phyloP scores from a whole-genome alignment of 2,329 filamentous ascomycete genomes.

The Immersiporthe knoxdaviesiana region DNA sequence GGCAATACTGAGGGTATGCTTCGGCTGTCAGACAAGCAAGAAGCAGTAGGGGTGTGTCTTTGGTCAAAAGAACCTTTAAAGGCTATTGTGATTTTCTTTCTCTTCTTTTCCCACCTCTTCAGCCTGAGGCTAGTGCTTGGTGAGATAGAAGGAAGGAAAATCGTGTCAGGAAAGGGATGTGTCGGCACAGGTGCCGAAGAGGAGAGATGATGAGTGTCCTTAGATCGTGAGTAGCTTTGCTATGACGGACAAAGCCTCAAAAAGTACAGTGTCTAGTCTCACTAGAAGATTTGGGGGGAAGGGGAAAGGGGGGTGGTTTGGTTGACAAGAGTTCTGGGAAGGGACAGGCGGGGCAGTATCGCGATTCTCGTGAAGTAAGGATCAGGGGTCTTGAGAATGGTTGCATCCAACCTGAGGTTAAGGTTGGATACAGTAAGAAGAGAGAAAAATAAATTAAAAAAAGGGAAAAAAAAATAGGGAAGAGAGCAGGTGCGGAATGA shows the following conservation, averaged over 20 bases:
- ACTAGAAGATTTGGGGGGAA: slow-evolving; percentile 29
- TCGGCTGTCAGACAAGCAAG: not conserved
- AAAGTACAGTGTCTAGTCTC: slow-evolving; percentile 31
- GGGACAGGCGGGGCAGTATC: slow-evolving; percentile 34
- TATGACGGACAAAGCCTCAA: slow-evolving; percentile 18
- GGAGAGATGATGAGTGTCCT: slow-evolving; percentile 1
- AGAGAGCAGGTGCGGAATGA: slow-evolving; percentile 3
- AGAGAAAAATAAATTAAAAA: not conserved
- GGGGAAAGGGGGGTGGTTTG: slow-evolving; percentile 27
- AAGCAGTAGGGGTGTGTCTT: not conserved
- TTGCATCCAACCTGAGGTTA: slow-evolving; percentile 20
- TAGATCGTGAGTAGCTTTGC: slow-evolving; percentile 20
- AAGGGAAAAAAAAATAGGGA: too few species aligned
- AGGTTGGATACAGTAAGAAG: slow-evolving; percentile 11
- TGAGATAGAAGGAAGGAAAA: not conserved
- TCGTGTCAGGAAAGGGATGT: not conserved
- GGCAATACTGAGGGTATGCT: not conserved
- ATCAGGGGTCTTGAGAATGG: slow-evolving; percentile 34
- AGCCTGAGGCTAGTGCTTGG: not conserved
- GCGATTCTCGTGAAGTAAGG: slow-evolving; percentile 35
- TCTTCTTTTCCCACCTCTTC: not conserved
- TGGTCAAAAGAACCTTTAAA: not conserved
- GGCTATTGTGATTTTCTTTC: not conserved
- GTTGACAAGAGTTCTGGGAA: slow-evolving; percentile 32
- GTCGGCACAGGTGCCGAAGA: slow-evolving; percentile 8